A percentile compares a stretch with the other conserved stretches of the same genome.
Conservation (phyloP, 2,329 filamentous ascomycete genomes). For the Colletotrichum costaricense region DNA sequence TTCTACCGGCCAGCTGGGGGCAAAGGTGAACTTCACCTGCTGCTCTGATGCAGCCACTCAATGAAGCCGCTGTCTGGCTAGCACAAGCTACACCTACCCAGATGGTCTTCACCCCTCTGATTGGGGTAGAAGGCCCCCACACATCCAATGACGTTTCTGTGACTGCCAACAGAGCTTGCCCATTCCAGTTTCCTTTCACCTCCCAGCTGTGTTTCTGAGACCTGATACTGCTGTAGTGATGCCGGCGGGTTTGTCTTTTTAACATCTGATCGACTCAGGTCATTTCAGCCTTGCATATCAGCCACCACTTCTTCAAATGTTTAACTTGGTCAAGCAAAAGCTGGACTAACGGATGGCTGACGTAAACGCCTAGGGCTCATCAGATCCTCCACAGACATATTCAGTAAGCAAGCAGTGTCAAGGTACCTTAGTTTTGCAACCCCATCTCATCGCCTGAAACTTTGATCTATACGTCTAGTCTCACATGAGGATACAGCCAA, state of each 20-base stretch:
- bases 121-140: constrained; percentile 20
- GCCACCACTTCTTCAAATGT: background rate
- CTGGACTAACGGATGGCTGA: background rate
- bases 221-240: background rate
- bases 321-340: background rate
- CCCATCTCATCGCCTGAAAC: background rate
- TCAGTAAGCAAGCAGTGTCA: background rate
- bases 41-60: background rate
- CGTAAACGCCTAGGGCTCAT: background rate
- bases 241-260: background rate
- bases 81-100: background rate
- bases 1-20: constrained; percentile 13
- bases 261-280: background rate
- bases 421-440: background rate
- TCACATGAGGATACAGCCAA: background rate
- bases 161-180: constrained; percentile 25
- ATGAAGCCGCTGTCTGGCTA: background rate
- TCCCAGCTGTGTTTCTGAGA: background rate
- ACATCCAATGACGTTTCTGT: constrained; percentile 34
- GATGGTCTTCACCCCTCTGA: background rate
- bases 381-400: background rate
- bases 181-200: background rate
- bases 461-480: background rate
- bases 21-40: background rate
- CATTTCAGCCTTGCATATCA: background rate